These are phyloP conservation scores for Nicotiana paniculata DNA, from an alignment of 257 asterid genomes.

Conservation along the genomic window DNA sequence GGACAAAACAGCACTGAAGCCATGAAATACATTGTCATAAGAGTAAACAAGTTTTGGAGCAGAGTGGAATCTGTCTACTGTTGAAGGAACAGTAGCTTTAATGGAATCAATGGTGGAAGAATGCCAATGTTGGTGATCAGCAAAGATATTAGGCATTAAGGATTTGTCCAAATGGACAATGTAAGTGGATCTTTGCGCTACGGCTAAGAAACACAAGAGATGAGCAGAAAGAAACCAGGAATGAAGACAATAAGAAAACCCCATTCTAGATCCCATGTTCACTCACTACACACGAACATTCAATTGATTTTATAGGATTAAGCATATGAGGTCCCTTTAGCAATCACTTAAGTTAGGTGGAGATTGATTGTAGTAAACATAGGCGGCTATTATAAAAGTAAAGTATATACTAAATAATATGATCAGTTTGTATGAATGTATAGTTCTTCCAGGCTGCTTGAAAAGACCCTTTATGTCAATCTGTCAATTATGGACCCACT, in stretches of 20 bases:
- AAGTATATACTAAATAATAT: background rate
- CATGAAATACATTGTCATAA: slow-evolving; percentile 8
- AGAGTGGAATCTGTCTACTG: background rate
- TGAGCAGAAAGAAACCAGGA: background rate
- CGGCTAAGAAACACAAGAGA: background rate
- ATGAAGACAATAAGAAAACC: background rate
- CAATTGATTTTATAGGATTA: background rate
- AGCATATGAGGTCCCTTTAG: background rate
- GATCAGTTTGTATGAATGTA: background rate
- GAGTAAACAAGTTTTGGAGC: background rate
- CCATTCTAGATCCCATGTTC: background rate
- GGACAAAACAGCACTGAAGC: slow-evolving; percentile 13
- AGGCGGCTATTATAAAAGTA: background rate
- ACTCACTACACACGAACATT: background rate
- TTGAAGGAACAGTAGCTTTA: background rate
- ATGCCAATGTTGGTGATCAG: slow-evolving; percentile 16
- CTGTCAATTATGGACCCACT: background rate
- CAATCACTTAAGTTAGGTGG: background rate
- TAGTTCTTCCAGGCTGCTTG: background rate
- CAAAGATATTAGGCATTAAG: slow-evolving; percentile 15
- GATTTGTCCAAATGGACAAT: slow-evolving; percentile 17
- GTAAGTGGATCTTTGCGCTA: slow-evolving; percentile 12
- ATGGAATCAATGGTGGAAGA: background rate
- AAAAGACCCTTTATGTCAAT: background rate
- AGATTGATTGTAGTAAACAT: background rate